phyloP scores from a whole-genome alignment of 2,329 filamentous ascomycete genomes.

The Fusarium armeniacum region DNA sequence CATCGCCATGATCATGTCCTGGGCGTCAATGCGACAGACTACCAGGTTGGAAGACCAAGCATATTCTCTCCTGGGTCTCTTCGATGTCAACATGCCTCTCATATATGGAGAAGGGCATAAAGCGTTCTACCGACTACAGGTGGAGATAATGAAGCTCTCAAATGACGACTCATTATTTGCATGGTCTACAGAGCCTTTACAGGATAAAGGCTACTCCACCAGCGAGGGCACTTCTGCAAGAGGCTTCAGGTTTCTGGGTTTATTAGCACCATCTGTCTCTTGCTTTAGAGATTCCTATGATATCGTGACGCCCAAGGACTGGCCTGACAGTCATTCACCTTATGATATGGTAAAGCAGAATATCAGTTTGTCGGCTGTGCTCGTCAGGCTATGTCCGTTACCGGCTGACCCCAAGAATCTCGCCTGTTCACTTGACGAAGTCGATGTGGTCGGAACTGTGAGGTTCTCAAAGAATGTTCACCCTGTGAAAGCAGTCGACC shows the following conservation, averaged over 20 bases:
- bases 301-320: constrained; percentile 4
- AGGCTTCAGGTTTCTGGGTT: constrained; percentile 2
- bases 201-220: background rate
- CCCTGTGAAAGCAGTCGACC: constrained; percentile 15
- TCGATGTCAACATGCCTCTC: constrained; percentile 29
- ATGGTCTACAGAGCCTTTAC: constrained; percentile 24
- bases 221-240: constrained; percentile 8
- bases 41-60: constrained; percentile 28
- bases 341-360: constrained; percentile 26
- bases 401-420: constrained; percentile 9
- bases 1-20: constrained; percentile 24
- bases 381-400: constrained; percentile 14
- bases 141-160: constrained; percentile 30
- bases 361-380: constrained; percentile 8
- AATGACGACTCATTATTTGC: constrained; percentile 23
- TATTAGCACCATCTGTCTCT: constrained; percentile 10
- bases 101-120: constrained; percentile 26
- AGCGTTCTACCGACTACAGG: constrained; percentile 22
- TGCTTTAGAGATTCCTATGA: constrained; percentile 24
- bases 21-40: constrained; percentile 20
- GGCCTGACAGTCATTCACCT: background rate
- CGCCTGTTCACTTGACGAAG: background rate
- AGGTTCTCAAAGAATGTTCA: constrained; percentile 8
- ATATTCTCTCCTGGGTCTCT: constrained; percentile 20
- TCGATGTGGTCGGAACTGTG: constrained; percentile 16